Conservation (phyloP, 2,329 filamentous ascomycete species). For the Pseudocercospora pini-densiflorae region DNA sequence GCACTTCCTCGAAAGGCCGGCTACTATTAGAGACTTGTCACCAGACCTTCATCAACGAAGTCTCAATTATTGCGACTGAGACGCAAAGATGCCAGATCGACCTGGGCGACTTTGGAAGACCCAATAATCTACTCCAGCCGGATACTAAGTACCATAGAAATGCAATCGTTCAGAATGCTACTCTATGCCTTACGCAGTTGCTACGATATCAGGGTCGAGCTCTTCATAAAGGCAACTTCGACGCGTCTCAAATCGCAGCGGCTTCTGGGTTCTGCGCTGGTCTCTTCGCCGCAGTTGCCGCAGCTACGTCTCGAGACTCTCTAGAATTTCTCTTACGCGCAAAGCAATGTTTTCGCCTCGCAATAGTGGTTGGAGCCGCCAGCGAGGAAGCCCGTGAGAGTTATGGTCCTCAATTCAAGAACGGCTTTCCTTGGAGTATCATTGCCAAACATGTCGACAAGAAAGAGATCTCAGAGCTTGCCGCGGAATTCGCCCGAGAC, state of each 20-base stretch:
- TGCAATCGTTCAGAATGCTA: constrained; percentile 16
- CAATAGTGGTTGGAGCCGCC: constrained; percentile 10
- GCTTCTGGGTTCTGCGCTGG: constrained; percentile 15
- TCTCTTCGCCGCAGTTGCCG: constrained; percentile 16
- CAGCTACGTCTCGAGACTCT: background rate
- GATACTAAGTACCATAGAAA: constrained; percentile 9
- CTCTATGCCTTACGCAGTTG: constrained; percentile 9
- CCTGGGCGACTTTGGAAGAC: constrained; percentile 7
- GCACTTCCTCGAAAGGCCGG: constrained; percentile 13
- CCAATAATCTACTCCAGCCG: constrained; percentile 9
- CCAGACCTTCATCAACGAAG: constrained; percentile 10
- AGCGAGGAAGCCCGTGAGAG: constrained; percentile 9
- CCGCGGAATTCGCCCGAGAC: background rate
- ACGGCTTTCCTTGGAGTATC: constrained; percentile 16
- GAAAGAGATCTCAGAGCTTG: constrained; percentile 8
- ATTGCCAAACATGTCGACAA: constrained; percentile 5
- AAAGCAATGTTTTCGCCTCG: constrained; percentile 16
- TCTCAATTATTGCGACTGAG: background rate
- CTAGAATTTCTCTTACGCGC: constrained; percentile 9
- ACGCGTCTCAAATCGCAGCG: background rate
- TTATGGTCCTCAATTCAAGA: background rate
- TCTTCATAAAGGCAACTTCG: background rate
- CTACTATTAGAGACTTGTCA: constrained; percentile 15
- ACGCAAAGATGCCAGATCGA: background rate
- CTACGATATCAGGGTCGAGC: constrained; percentile 11